phyloP scores from a whole-genome alignment of 768 basidiomycete species.

The Macrolepiota dolichaula region DNA sequence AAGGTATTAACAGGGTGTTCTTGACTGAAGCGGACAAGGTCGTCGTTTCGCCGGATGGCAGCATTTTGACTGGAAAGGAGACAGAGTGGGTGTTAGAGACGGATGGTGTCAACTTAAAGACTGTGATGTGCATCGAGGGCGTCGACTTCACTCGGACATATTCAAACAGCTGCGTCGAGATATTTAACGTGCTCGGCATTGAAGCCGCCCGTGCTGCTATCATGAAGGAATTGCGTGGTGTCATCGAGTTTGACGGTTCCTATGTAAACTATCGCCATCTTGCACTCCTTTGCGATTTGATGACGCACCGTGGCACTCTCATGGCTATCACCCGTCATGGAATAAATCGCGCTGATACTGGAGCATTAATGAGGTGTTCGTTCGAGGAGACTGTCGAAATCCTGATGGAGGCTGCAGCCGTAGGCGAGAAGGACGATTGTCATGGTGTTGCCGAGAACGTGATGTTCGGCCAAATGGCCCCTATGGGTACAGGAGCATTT shows the following conservation, averaged over 20 bases:
- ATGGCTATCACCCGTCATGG: slow-evolving; percentile 99
- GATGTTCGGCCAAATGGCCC: slow-evolving; percentile 99
- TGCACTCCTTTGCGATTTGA: slow-evolving; percentile 93
- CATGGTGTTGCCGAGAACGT: slow-evolving; percentile 99
- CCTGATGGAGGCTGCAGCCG: slow-evolving; percentile 96
- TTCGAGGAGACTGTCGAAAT: slow-evolving; percentile 99
- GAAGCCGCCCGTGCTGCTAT: slow-evolving; percentile 95
- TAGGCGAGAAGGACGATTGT: slow-evolving; percentile 98
- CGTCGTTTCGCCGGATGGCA: slow-evolving; percentile 59
- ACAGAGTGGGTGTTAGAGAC: slow-evolving; percentile 98
- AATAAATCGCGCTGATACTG: slow-evolving; percentile 99
- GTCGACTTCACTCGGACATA: slow-evolving; percentile 92
- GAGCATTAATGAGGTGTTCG: slow-evolving; percentile 96
- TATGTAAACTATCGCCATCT: slow-evolving; percentile 99
- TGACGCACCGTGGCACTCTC: slow-evolving; percentile 92
- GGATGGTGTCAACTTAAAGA: slow-evolving; percentile 93
- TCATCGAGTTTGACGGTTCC: slow-evolving; percentile 99
- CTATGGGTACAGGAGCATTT: slow-evolving; percentile 97
- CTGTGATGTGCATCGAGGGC: slow-evolving; percentile 92
- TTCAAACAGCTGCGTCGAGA: slow-evolving; percentile 95
- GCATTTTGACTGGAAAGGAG: slow-evolving; percentile 56
- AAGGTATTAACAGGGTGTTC: slow-evolving; percentile 89
- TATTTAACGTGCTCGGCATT: slow-evolving; percentile 93
- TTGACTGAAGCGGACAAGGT: slow-evolving; percentile 85
- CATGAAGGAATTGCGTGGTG: slow-evolving; percentile 88